Evolutionary conservation across 208 protist species (phyloP), one percentile per base, ranked within the genome.

Genomic region (Tritrichomonas musculus): DNA sequence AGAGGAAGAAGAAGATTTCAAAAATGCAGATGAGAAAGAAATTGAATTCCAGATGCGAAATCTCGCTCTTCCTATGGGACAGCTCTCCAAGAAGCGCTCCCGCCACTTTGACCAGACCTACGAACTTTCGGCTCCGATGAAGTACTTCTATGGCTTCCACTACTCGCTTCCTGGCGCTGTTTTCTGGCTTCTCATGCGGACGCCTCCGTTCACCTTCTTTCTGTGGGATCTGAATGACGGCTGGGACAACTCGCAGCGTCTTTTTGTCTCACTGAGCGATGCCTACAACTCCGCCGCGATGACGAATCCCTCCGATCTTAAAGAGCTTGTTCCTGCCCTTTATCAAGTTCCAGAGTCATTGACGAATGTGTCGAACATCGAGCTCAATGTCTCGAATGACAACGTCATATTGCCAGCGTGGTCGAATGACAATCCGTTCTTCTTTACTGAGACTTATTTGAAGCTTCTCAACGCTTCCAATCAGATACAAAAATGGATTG

Each of bases 91-190:
- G 39, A 14, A 53, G 41, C 0, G 47, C 2, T 13, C 77, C 9
- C 9, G 0, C 14, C 47, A 88, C 30, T 88, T 36, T 57, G 41
- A 88, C 8, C 1, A 22, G 33, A 88, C 47, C 33, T 88, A 57
- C 36, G 77, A 53, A 20, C 13, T 57, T 2, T 36, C 41, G 33
- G 27, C 33, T 25, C 47, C 41, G 11, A 14, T 39, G 49, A 25
- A 53, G 11, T 57, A 88, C 39, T 88, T 39, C n/a, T 88, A 88
- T 50, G 77, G 77, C 8, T 88, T 88, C n/a, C 77, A 88, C 36
- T 88, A 88, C 36, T 57, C 47, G 1, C 27, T 88, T 0, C 77
- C 77, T n/a, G 77, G 77, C 5, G 30, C 36, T 57, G 30, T 88
- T 39, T 88, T 88, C n/a, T 88, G 77, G 77, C 36, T 88, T 39